A percentile compares a stretch with the other conserved stretches of the same genome.
Evolutionary conservation across 2,329 filamentous ascomycete genomes (phyloP).

Genomic region (Exophiala mesophila): DNA sequence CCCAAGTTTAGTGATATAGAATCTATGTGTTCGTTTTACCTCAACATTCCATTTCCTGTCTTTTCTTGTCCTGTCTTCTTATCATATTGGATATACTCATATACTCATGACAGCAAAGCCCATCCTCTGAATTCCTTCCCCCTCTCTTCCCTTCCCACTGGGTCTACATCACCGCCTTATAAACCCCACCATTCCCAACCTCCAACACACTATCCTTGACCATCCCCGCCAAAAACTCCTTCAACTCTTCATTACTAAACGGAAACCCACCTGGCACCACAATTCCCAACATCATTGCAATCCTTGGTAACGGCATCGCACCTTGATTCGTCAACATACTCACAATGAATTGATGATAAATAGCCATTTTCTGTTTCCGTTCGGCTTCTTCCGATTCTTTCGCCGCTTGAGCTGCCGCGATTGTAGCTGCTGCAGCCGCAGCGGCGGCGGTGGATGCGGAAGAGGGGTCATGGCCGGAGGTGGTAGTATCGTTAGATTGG

Average conservation of each 20-base stretch:
- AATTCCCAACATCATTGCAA: slow-evolving; percentile 94
- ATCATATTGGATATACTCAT: no score
- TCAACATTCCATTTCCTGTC: no score
- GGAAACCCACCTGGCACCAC: slow-evolving; percentile 81
- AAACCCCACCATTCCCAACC: slow-evolving; percentile 61
- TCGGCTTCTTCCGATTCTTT: slow-evolving; percentile 50
- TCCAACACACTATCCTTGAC: slow-evolving; percentile 67
- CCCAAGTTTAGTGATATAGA: no score
- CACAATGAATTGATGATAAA: slow-evolving; percentile 89
- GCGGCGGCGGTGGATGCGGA: slow-evolving; percentile 11
- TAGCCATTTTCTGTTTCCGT: slow-evolving; percentile 61
- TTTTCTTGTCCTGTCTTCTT: no score
- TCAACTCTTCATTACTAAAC: slow-evolving; percentile 83
- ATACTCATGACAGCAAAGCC: no score
- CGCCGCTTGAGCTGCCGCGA: slow-evolving; percentile 38
- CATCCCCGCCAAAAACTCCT: slow-evolving; percentile 73
- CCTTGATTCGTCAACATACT: slow-evolving; percentile 94
- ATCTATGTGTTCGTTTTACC: no score
- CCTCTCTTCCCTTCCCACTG: no score
- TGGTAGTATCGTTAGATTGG: slow-evolving; percentile 23
- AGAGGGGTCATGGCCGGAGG: slow-evolving; percentile 18
- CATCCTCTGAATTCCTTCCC: no score
- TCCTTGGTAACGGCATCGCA: slow-evolving; percentile 73
- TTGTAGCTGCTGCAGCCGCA: slow-evolving; percentile 34
- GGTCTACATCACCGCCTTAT: slow-evolving; percentile 42